Base-by-base conservation (phyloP, 495 filamentous ascomycete genomes). In the Lasiosphaeria hispida region DNA sequence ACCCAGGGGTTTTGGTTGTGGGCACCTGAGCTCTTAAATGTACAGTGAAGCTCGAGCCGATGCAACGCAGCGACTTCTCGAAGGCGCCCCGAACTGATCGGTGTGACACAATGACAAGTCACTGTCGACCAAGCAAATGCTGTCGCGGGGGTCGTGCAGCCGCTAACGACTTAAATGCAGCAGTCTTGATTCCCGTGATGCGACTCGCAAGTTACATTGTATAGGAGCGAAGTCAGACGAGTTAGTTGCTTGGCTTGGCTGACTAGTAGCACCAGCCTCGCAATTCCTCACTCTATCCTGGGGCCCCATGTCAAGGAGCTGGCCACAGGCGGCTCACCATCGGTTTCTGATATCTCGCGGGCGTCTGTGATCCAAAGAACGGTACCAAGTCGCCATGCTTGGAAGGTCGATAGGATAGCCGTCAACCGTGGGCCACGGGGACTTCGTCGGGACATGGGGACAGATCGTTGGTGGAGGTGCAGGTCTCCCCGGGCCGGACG, bases 241-340 rank as follows among this genome's bases (percentile, higher is more conserved):
- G 23, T 30, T 30, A 30, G 23, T 30, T 30, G 23, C 5, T 30
- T 30, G 23, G 23, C 23, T 30, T 30, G 5, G 23, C 23, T 30
- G 23, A 30, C 23, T 5, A 30, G 23, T 5, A 5, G 23, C 23
- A 30, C 23, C 23, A 30, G 23, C 23, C 5, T 30, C 23, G 5
- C 23, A 30, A 5, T 5, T 30, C 23, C 23, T 30, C 23, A 30
- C 23, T 30, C 23, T 30, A 30, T 30, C 23, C 23, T 30, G 5
- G 23, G 23, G 5, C 23, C n/a, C n/a, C 23, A 30, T 30, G 23
- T 30, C 23, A 30, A 30, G 5, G 2, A 30, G 23, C 23, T 30
- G 2, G 23, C 47, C 47, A 49, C 23, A 35, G 47, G 47, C 47
- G 47, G 47, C 47, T 49, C 23, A 49, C 23, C 47, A 8, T 18